Conservation (phyloP, 75 land plant species). For the Gnetum montanum region DNA sequence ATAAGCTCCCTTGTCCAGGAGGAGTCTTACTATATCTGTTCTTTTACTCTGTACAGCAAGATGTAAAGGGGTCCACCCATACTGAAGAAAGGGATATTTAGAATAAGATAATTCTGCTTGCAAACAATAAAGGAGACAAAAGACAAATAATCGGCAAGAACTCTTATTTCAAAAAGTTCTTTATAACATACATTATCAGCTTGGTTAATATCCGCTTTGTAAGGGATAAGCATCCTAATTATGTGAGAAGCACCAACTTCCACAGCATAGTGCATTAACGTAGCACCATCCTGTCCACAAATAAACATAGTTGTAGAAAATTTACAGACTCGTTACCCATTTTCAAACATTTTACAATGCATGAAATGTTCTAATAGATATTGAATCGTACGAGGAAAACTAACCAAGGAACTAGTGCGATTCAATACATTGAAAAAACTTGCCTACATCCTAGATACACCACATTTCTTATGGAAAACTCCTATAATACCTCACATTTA, state of each 20-base stretch:
- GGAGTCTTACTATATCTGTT: slow-evolving; percentile 63
- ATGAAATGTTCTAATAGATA: no score
- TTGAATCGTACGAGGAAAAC: background rate
- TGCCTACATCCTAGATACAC: no score
- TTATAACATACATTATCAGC: slow-evolving; percentile 46
- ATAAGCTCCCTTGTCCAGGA: slow-evolving; percentile 77
- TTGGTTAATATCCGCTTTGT: slow-evolving; percentile 69
- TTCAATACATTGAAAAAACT: background rate
- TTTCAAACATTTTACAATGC: background rate
- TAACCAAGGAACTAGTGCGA: background rate
- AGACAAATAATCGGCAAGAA: no score
- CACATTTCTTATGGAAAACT: no score
- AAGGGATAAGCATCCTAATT: slow-evolving; percentile 48
- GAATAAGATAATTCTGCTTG: background rate
- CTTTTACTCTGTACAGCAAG: slow-evolving; percentile 74
- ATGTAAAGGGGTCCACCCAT: slow-evolving; percentile 95
- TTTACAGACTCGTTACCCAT: background rate
- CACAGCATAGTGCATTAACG: slow-evolving; percentile 82
- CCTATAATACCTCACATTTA: no score
- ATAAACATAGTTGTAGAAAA: background rate
- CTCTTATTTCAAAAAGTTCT: no score
- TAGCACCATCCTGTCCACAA: slow-evolving; percentile 66
- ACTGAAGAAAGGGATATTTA: slow-evolving; percentile 27
- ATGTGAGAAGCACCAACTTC: slow-evolving; percentile 44
- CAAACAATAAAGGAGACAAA: background rate